A percentile compares a stretch with the other conserved stretches of the same genome.
Evolutionary conservation across 164 flowering plant species (phyloP).

Genomic region (Chimonanthus salicifolius): DNA sequence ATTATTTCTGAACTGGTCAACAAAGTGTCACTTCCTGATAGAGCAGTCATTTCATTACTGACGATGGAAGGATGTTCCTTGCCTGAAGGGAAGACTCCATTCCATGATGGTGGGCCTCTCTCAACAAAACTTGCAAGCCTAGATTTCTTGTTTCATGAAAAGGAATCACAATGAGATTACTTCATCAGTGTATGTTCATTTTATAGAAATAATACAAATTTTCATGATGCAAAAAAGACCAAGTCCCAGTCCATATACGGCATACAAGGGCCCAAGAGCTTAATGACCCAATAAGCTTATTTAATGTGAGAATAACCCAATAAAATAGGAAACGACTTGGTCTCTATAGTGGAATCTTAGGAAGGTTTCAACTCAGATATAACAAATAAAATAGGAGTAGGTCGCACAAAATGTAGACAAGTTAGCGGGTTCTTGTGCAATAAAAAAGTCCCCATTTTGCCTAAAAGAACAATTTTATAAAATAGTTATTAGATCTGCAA

Average conservation of each 20-base stretch:
- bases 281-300: no score
- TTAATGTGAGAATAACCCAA: no score
- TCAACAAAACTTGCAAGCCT: slow-evolving; percentile 68
- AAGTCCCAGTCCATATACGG: neutral
- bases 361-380: no score
- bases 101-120: slow-evolving; percentile 75
- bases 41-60: slow-evolving; percentile 18
- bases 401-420: no score
- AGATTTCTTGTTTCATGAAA: slow-evolving; percentile 60
- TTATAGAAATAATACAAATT: neutral
- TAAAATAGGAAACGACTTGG: no score
- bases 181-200: slow-evolving; percentile 2
- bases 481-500: no score
- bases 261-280: neutral
- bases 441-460: no score
- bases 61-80: slow-evolving; percentile 19
- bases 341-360: no score
- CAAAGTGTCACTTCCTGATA: slow-evolving; percentile 15
- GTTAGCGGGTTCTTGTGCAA: no score
- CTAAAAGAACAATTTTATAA: no score
- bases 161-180: slow-evolving; percentile 8
- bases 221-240: neutral
- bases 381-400: no score
- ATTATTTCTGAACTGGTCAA: slow-evolving; percentile 24
- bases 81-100: slow-evolving; percentile 27